Conservation (phyloP, 2,329 filamentous ascomycete genomes). For the Sphaerulina populicola region DNA sequence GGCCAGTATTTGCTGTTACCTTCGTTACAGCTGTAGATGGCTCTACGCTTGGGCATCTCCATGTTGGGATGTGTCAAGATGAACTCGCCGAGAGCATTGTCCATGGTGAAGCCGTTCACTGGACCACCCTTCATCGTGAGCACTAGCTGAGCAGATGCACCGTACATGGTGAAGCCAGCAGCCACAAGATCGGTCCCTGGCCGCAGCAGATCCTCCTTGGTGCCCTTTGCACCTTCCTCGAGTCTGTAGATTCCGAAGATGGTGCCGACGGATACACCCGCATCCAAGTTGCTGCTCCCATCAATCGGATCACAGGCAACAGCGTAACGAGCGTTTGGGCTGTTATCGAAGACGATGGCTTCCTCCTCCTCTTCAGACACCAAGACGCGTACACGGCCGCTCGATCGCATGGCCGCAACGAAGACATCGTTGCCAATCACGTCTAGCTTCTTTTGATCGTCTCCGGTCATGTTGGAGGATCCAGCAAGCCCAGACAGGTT, state of each 20-base stretch:
- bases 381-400: constrained; percentile 78
- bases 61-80: constrained; percentile 96
- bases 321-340: constrained; percentile 71
- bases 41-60: constrained; percentile 67
- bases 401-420: constrained; percentile 88
- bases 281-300: constrained; percentile 93
- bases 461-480: constrained; percentile 87
- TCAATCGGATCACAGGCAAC: constrained; percentile 98
- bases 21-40: constrained; percentile 98
- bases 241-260: constrained; percentile 95
- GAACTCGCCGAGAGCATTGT: constrained; percentile 95
- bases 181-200: constrained; percentile 88
- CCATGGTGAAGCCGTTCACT: constrained; percentile 97
- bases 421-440: constrained; percentile 98
- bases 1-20: constrained; percentile 97
- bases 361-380: constrained; percentile 99
- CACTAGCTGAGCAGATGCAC: constrained; percentile 89
- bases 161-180: constrained; percentile 99
- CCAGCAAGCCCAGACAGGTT: constrained; percentile 83
- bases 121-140: constrained; percentile 88
- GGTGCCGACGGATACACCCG: constrained; percentile 93
- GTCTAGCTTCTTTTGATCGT: constrained; percentile 99
- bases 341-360: constrained; percentile 72
- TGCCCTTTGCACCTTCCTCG: constrained; percentile 63
- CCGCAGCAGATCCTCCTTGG: constrained; percentile 76